Conservation (phyloP, 331 rosid genomes). For the Ulmus americana region DNA sequence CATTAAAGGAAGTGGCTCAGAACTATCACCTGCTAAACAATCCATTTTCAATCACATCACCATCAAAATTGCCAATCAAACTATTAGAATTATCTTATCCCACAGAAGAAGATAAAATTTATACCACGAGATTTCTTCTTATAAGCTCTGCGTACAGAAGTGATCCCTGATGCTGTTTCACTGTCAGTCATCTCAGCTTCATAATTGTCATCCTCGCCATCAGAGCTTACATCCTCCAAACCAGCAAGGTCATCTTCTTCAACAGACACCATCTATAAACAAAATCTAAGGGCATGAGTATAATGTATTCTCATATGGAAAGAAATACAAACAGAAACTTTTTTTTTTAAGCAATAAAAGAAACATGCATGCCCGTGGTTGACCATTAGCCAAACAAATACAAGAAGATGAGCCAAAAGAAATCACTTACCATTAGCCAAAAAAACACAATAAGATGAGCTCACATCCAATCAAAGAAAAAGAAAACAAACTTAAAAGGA, state of each 20-base stretch:
- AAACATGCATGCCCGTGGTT: background rate
- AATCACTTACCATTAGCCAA: too few species aligned
- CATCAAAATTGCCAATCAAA: too few species aligned
- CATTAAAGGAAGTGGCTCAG: slow-evolving; percentile 88
- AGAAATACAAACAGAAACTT: background rate
- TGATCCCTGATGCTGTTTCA: slow-evolving; percentile 62
- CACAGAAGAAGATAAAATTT: too few species aligned
- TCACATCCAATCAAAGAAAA: too few species aligned
- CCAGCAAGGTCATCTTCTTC: slow-evolving; percentile 99
- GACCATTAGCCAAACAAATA: too few species aligned
- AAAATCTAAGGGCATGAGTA: slow-evolving; percentile 6
- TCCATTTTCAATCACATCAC: slow-evolving; percentile 1
- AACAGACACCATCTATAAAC: slow-evolving; percentile 80
- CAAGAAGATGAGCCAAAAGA: too few species aligned
- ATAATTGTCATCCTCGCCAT: slow-evolving; percentile 90
- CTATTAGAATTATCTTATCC: too few species aligned
- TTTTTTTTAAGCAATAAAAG: background rate
- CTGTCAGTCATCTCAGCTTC: slow-evolving; percentile 87
- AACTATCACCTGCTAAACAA: slow-evolving; percentile 58
- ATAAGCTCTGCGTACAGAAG: slow-evolving; percentile 49
- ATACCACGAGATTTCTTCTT: slow-evolving; percentile 37
- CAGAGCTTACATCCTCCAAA: slow-evolving; percentile 90
- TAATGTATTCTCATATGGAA: background rate
- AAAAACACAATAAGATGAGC: too few species aligned
- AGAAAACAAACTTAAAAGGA: too few species aligned